Evolutionary conservation across 345 rosid species (phyloP), one percentile per base, ranked within the genome.

Genomic region (Triadica sebifera): DNA sequence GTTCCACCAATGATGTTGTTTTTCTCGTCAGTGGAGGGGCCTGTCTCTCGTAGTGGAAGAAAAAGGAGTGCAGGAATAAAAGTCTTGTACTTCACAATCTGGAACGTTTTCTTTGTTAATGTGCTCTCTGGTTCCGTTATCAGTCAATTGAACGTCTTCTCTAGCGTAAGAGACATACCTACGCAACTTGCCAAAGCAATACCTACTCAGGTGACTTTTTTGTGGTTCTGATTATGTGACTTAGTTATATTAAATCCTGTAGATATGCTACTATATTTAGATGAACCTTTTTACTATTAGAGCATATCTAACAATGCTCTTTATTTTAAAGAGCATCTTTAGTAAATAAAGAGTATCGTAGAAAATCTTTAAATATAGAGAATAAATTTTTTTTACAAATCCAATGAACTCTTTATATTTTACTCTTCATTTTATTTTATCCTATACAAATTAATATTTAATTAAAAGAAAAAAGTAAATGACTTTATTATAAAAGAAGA

Each of bases 1-100:
- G 94, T 90, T 84, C 98, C 99, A 68, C 98, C 98, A 65, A 77
- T 86, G 79, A 95, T 95, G 98, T 86, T 95, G 96, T 76, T 87
- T 55, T 87, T 93, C 72, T 89, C 99, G 68, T 82, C 85, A 78
- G 73, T 89, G 55, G 98, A 93, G 82, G 99, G 98, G 57, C 83
- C 84, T 66, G 77, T 87, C 55, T 90, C 97, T 50, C 91, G 90
- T 55, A 85, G 98, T 74, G 78, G 76, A 77, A 88, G 99, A 84
- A 95, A 95, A 82, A 88, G 47, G 80, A 93, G 97, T 75, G 94
- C 98, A 71, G 86, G 94, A 79, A 74, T 85, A 79, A 95, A 93
- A 83, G 82, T 93, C 50, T 75, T 90, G 75, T 85, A 84, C 86
- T 95, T 95, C 90, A 91, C 88, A 47, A 93, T 95, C 77, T 95